phyloP scores from a whole-genome alignment of 257 asterid genomes.

The Mentha longifolia region DNA sequence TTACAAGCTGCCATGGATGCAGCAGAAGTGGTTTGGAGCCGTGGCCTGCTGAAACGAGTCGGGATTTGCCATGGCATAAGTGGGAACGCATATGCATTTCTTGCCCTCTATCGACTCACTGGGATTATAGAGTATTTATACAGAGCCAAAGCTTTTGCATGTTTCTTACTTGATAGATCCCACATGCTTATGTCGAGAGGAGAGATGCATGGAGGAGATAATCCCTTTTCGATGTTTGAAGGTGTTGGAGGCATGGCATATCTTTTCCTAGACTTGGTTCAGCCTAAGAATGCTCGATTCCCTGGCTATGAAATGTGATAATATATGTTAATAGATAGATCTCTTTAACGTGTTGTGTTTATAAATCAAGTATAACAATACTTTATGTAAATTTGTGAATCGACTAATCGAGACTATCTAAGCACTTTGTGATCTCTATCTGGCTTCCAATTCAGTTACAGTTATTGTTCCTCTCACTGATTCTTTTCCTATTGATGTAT shows the following conservation, averaged over 20 bases:
- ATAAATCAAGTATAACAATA: neutral
- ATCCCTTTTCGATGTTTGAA: constrained; percentile 68
- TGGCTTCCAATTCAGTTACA: constrained; percentile 8
- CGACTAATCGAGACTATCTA: too few relatives aligned
- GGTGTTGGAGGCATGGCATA: constrained; percentile 78
- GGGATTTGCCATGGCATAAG: constrained; percentile 86
- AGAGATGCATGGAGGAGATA: constrained; percentile 73
- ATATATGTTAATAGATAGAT: neutral
- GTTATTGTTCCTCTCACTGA: constrained; percentile 4
- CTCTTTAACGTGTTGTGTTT: neutral
- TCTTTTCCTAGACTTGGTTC: constrained; percentile 73
- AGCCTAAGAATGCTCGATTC: constrained; percentile 63
- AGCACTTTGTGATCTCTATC: constrained; percentile 10
- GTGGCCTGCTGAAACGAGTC: constrained; percentile 72
- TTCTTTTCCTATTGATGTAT: neutral
- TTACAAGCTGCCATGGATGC: constrained; percentile 77
- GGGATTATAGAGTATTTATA: constrained; percentile 60
- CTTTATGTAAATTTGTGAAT: neutral
- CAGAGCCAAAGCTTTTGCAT: constrained; percentile 78
- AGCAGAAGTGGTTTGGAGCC: constrained; percentile 83
- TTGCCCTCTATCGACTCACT: constrained; percentile 72
- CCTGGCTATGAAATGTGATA: constrained; percentile 66
- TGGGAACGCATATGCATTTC: constrained; percentile 73
- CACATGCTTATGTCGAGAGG: constrained; percentile 61
- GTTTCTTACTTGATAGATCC: constrained; percentile 74